Evolutionary conservation across 345 rosid genomes (phyloP).

Genomic region (Eucalyptus marginata): DNA sequence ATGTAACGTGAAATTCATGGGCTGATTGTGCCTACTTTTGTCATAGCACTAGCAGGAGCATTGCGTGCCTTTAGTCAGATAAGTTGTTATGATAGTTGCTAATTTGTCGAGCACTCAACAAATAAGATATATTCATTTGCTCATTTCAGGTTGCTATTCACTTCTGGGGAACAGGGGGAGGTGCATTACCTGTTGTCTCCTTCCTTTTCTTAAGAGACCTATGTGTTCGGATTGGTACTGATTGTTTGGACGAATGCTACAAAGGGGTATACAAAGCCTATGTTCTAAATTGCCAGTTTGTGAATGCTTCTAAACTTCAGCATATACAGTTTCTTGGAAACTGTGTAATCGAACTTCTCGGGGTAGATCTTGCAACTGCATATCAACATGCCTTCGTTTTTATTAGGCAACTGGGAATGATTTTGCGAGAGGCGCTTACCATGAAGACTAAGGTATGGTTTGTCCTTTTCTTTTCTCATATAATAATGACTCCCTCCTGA

Average conservation of each 20-base stretch:
- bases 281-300: conserved; percentile 77
- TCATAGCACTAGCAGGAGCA: background rate
- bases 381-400: conserved; percentile 93
- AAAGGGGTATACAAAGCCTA: conserved; percentile 90
- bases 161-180: conserved; percentile 96
- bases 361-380: conserved; percentile 78
- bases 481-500: background rate
- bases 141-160: conserved; percentile 65
- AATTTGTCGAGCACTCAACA: background rate
- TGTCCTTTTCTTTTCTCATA: background rate
- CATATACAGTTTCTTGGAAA: conserved; percentile 82
- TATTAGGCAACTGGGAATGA: conserved; percentile 78
- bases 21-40: background rate
- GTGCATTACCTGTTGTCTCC: conserved; percentile 74
- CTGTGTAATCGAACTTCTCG: conserved; percentile 73
- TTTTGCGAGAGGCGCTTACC: conserved; percentile 75
- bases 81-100: background rate
- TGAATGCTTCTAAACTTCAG: conserved; percentile 68
- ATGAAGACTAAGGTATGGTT: conserved; percentile 76
- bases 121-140: background rate
- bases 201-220: conserved; percentile 77
- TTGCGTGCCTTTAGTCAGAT: background rate
- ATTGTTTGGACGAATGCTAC: conserved; percentile 79
- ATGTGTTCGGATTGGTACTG: conserved; percentile 70
- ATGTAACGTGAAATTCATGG: background rate